These are phyloP conservation scores for Acorus gramineus DNA, from an alignment of 106 monocot genomes.

Conservation along the genomic window DNA sequence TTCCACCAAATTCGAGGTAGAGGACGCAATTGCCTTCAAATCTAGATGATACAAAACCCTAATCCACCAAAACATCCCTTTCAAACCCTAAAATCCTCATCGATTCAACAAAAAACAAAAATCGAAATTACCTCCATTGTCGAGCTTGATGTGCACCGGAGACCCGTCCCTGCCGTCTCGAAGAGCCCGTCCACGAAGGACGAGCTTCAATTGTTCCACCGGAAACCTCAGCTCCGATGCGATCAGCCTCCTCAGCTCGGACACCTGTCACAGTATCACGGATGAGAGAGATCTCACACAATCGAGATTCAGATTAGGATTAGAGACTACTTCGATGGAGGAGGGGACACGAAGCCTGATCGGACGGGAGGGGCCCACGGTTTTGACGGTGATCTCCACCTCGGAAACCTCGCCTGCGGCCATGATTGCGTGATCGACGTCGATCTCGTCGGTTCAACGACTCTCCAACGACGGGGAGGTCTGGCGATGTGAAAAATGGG, in stretches of 20 bases:
- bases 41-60: too few relatives aligned
- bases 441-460: too few relatives aligned
- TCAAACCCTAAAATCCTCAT: too few relatives aligned
- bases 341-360: slow-evolving; percentile 7
- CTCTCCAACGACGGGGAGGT: too few relatives aligned
- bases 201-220: slow-evolving; percentile 9
- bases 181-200: slow-evolving; percentile 3
- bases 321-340: slow-evolving; percentile 5
- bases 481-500: too few relatives aligned
- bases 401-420: slow-evolving; percentile 8
- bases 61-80: too few relatives aligned
- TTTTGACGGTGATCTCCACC: slow-evolving; percentile 14
- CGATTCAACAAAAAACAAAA: too few relatives aligned
- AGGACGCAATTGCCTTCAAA: too few relatives aligned
- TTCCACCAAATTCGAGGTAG: too few relatives aligned
- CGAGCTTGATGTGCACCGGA: not conserved
- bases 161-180: not conserved
- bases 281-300: not conserved
- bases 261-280: not conserved
- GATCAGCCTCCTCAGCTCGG: slow-evolving; percentile 2
- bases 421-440: too few relatives aligned
- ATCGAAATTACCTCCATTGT: not conserved
- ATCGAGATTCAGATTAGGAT: not conserved
- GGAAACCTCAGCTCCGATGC: not conserved
- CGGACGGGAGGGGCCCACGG: slow-evolving; percentile 16